Evolutionary conservation across 768 basidiomycete genomes (phyloP).

Genomic region (Grammothele lineata): DNA sequence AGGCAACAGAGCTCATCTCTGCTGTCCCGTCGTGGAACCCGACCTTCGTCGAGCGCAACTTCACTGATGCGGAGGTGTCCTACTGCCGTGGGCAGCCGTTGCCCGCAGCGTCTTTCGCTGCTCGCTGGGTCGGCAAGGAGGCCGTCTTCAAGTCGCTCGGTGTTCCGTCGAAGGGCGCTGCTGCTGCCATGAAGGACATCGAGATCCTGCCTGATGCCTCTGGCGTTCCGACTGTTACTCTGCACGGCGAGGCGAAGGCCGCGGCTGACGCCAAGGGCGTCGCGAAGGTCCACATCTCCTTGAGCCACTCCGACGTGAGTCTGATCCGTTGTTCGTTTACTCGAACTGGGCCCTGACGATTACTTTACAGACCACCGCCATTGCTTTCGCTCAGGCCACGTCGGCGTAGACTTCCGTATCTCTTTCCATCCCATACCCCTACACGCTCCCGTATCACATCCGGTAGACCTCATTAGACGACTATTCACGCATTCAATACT

Average conservation of each 20-base stretch:
- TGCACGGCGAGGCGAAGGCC: constrained; percentile 75
- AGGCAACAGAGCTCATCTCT: constrained; percentile 74
- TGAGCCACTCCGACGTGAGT: constrained; percentile 91
- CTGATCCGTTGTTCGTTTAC: not conserved
- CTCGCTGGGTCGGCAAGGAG: constrained; percentile 97
- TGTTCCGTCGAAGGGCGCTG: constrained; percentile 86
- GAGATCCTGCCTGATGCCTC: constrained; percentile 80
- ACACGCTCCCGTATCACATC: no score
- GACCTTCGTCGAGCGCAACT: constrained; percentile 88
- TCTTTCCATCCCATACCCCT: no score
- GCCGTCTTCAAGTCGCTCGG: constrained; percentile 96
- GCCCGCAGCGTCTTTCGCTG: constrained; percentile 87
- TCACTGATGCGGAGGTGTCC: constrained; percentile 80
- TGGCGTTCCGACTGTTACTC: constrained; percentile 75
- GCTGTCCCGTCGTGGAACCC: constrained; percentile 86
- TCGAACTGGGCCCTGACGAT: constrained; percentile 12
- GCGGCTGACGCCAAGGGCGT: constrained; percentile 74
- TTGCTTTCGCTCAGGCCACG: constrained; percentile 77
- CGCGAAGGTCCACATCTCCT: constrained; percentile 70
- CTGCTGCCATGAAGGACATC: constrained; percentile 94
- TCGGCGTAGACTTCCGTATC: constrained; percentile 9
- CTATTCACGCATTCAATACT: no score
- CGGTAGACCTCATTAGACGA: no score
- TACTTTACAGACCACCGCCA: constrained; percentile 62
- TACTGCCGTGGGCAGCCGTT: constrained; percentile 90